phyloP scores from a whole-genome alignment of 2,329 filamentous ascomycete genomes.

The Hymenoscyphus occultus region DNA sequence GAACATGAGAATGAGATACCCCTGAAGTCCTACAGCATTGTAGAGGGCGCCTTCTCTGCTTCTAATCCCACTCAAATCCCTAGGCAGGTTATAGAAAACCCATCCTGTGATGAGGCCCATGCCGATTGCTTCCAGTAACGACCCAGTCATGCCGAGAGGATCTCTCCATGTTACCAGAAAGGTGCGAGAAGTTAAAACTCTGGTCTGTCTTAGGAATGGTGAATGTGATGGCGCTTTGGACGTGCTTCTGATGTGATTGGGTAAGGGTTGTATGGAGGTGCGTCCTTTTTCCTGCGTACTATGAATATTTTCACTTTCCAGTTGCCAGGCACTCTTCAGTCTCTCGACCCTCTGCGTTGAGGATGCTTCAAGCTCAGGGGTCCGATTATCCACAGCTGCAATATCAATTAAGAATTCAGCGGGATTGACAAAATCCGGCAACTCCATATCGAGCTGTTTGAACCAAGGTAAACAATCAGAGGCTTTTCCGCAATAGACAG shows the following conservation, averaged over 20 bases:
- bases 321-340: constrained; percentile 61
- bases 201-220: constrained; percentile 58
- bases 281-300: constrained; percentile 17
- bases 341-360: constrained; percentile 58
- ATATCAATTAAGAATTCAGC: constrained; percentile 75
- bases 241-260: constrained; percentile 7
- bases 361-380: constrained; percentile 59
- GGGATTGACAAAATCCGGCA: constrained; percentile 73
- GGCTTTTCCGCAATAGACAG: constrained; percentile 64
- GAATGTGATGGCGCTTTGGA: constrained; percentile 39
- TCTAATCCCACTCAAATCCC: constrained; percentile 67
- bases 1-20: constrained; percentile 73
- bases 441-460: constrained; percentile 52
- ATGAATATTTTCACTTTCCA: constrained; percentile 28
- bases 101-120: constrained; percentile 73
- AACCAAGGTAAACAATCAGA: constrained; percentile 63
- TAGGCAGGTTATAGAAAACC: constrained; percentile 65
- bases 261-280: not conserved
- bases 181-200: constrained; percentile 65
- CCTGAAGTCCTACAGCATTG: constrained; percentile 67
- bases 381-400: constrained; percentile 70
- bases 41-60: constrained; percentile 73
- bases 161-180: constrained; percentile 73
- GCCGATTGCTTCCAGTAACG: constrained; percentile 63
- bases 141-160: constrained; percentile 70